Evolutionary conservation across 768 basidiomycete genomes (phyloP).

Genomic region (Amyloporia xantha): DNA sequence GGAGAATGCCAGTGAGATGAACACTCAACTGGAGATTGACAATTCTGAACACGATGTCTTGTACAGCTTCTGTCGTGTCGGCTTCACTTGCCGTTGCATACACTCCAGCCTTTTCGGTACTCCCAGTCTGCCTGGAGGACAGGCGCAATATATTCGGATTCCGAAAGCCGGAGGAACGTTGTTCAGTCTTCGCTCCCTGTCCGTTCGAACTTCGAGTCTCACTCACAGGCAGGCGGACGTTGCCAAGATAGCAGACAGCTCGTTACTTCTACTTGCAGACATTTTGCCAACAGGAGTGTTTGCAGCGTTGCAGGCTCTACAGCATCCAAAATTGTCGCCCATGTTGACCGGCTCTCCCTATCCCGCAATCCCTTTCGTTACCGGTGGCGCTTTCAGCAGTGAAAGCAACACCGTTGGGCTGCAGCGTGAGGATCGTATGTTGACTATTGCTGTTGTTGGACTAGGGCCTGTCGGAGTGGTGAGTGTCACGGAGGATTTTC

Average conservation of each 20-base stretch:
- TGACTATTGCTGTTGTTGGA: conserved; percentile 65
- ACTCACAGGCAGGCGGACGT: conserved; percentile 17
- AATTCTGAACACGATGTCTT: no score
- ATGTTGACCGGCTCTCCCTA: conserved; percentile 54
- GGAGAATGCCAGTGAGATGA: conserved; percentile 84
- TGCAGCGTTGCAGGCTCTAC: conserved; percentile 63
- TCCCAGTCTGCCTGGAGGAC: conserved; percentile 59
- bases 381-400: background rate
- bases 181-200: conserved; percentile 43
- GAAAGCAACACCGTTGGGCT: conserved; percentile 14
- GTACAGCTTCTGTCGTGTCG: conserved; percentile 60
- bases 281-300: conserved; percentile 79
- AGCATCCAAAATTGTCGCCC: conserved; percentile 64
- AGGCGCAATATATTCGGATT: conserved; percentile 74
- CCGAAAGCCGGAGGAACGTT: conserved; percentile 78
- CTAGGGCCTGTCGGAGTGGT: conserved; percentile 76
- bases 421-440: conserved; percentile 38
- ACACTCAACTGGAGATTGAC: background rate
- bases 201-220: background rate
- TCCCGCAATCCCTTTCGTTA: conserved; percentile 31
- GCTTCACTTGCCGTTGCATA: conserved; percentile 66
- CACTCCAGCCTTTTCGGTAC: conserved; percentile 60
- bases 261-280: conserved; percentile 67
- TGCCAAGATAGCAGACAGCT: conserved; percentile 44
- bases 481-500: conserved; percentile 11